Evolutionary conservation across 352 stramenopile species (phyloP).

Genomic region (Globisporangium emineosum): DNA sequence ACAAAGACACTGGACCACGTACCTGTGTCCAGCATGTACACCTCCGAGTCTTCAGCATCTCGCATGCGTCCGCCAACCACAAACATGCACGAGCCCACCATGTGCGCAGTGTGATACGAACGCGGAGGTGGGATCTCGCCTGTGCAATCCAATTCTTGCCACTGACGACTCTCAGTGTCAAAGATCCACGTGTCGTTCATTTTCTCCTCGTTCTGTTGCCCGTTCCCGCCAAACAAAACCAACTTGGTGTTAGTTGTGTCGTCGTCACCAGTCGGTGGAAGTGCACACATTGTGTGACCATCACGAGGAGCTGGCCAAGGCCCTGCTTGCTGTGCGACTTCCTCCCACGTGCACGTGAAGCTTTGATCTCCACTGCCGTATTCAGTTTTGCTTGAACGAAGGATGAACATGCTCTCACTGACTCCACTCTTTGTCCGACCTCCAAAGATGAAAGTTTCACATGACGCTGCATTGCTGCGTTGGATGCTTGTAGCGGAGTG

Average conservation of each 20-base stretch:
- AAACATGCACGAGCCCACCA: slow-evolving; percentile 46
- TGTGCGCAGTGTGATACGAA: slow-evolving; percentile 68
- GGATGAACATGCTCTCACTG: slow-evolving; percentile 39
- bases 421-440: slow-evolving; percentile 63
- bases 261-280: slow-evolving; percentile 4
- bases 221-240: slow-evolving; percentile 74
- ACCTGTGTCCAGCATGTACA: slow-evolving; percentile 60
- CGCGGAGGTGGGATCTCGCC: slow-evolving; percentile 44
- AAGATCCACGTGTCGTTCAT: slow-evolving; percentile 74
- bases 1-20: neutral
- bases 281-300: slow-evolving; percentile 54
- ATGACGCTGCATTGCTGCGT: slow-evolving; percentile 8
- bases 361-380: neutral
- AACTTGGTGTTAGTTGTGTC: neutral
- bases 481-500: slow-evolving; percentile 40
- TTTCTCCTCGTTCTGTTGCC: slow-evolving; percentile 60
- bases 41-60: slow-evolving; percentile 34
- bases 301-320: slow-evolving; percentile 47
- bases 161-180: slow-evolving; percentile 29
- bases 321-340: slow-evolving; percentile 7
- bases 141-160: slow-evolving; percentile 35
- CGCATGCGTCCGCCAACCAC: slow-evolving; percentile 59
- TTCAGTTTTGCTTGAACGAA: slow-evolving; percentile 6
- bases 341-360: slow-evolving; percentile 26
- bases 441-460: slow-evolving; percentile 47